Conservation (phyloP, 1,284 basidiomycete genomes). For the Schizophyllum amplum region DNA sequence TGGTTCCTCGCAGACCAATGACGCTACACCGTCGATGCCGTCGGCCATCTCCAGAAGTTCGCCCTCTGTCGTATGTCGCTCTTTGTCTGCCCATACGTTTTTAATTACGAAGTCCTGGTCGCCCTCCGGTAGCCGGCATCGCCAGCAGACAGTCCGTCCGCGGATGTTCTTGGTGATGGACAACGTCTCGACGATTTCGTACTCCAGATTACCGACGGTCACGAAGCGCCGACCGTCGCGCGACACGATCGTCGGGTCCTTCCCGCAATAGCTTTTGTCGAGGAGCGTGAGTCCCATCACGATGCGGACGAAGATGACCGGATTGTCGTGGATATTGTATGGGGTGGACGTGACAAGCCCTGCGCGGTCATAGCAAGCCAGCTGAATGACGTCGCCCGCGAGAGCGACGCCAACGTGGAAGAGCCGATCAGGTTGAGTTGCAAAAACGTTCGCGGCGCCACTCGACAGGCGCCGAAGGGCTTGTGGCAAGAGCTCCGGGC, state of each 20-base stretch:
- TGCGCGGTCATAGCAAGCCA: not conserved
- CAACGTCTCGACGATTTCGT: not conserved
- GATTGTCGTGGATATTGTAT: not conserved
- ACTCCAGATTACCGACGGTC: slow-evolving; percentile 2
- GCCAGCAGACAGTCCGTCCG: slow-evolving; percentile 10
- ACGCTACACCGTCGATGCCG: too few relatives aligned
- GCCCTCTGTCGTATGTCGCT: slow-evolving; percentile 1
- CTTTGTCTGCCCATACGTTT: slow-evolving; percentile 7
- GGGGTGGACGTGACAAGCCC: not conserved
- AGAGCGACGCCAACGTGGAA: not conserved
- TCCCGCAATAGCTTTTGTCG: not conserved
- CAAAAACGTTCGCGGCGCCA: not conserved
- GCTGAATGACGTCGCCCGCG: not conserved
- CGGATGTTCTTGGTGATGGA: slow-evolving; percentile 4
- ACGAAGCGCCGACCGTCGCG: slow-evolving; percentile 3
- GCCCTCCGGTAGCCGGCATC: not conserved
- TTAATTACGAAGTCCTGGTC: slow-evolving; percentile 9
- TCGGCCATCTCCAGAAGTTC: slow-evolving; percentile 4
- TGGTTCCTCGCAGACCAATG: slow-evolving; percentile 4
- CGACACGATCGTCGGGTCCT: not conserved
- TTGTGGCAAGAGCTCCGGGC: not conserved
- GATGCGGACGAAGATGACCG: not conserved
- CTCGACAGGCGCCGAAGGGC: not conserved
- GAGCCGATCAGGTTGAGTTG: not conserved
- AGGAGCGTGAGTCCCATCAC: not conserved